Evolutionary conservation across 805 yeast species (phyloP).

Genomic region (Candida railenensis): DNA sequence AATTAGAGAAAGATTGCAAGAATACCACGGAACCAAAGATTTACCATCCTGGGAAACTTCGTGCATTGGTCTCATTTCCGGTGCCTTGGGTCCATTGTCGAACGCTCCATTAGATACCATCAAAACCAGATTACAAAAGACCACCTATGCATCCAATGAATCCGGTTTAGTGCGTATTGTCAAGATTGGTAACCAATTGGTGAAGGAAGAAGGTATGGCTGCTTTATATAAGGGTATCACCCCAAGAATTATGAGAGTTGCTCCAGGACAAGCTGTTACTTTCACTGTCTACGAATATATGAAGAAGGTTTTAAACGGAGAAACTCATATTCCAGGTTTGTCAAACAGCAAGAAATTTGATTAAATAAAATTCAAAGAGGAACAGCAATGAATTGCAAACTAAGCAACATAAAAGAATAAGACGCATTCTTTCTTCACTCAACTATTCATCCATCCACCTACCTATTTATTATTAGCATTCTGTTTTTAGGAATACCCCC

Average conservation of each 20-base stretch:
- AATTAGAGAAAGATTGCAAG: constrained; percentile 68
- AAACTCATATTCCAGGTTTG: constrained; percentile 11
- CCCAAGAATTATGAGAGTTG: constrained; percentile 98
- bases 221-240: constrained; percentile 73
- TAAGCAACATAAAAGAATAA: too few relatives aligned
- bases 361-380: background rate
- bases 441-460: background rate
- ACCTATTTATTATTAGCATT: background rate
- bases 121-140: constrained; percentile 94
- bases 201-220: constrained; percentile 78
- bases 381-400: background rate
- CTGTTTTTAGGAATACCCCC: background rate
- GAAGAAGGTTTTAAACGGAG: constrained; percentile 56
- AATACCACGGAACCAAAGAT: constrained; percentile 52
- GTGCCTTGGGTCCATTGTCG: constrained; percentile 97
- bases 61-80: constrained; percentile 83
- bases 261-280: constrained; percentile 99
- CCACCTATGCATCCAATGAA: constrained; percentile 63
- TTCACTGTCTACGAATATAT: constrained; percentile 94
- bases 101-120: constrained; percentile 97
- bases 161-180: constrained; percentile 75
- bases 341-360: constrained; percentile 1
- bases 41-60: constrained; percentile 96
- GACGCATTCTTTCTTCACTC: background rate
- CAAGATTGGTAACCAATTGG: constrained; percentile 75